A percentile compares a stretch with the other conserved stretches of the same genome.
Evolutionary conservation across 495 filamentous ascomycete species (phyloP).

Genomic region (Penicillium salamii): DNA sequence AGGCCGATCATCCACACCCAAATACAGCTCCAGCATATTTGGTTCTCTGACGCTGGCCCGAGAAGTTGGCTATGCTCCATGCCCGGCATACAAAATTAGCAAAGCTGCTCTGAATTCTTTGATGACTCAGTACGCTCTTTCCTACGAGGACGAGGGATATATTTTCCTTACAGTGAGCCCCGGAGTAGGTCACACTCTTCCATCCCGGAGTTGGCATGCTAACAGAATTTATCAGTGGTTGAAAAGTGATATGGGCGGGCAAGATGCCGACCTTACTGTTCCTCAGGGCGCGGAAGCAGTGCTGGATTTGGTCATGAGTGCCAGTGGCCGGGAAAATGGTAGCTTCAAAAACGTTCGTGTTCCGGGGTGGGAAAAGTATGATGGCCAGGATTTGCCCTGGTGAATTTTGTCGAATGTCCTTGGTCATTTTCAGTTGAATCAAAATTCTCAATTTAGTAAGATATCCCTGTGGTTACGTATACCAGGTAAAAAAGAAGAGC

Average conservation of each 20-base stretch:
- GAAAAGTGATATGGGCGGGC: constrained; percentile 40
- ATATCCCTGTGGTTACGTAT: no score
- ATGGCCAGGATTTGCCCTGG: constrained; percentile 20
- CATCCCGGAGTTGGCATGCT: background rate
- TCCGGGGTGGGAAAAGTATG: constrained; percentile 37
- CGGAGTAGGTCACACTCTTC: constrained; percentile 29
- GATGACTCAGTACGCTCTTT: constrained; percentile 41
- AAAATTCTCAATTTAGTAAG: no score
- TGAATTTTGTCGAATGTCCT: no score
- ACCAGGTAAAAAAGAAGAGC: no score
- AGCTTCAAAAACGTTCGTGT: constrained; percentile 39
- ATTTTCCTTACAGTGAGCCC: constrained; percentile 38
- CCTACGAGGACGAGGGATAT: constrained; percentile 34
- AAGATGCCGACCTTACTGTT: constrained; percentile 36
- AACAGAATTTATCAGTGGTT: constrained; percentile 30
- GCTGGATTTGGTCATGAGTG: constrained; percentile 30
- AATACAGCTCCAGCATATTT: constrained; percentile 24
- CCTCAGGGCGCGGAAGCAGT: constrained; percentile 36
- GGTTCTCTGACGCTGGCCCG: constrained; percentile 31
- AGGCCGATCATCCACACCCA: no score
- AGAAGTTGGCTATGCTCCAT: constrained; percentile 18
- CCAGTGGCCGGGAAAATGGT: constrained; percentile 30
- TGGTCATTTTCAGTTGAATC: no score
- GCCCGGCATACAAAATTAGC: constrained; percentile 45
- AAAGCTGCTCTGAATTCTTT: constrained; percentile 46